phyloP scores from a whole-genome alignment of 2,329 filamentous ascomycete genomes.

The Fusarium staphyleae region DNA sequence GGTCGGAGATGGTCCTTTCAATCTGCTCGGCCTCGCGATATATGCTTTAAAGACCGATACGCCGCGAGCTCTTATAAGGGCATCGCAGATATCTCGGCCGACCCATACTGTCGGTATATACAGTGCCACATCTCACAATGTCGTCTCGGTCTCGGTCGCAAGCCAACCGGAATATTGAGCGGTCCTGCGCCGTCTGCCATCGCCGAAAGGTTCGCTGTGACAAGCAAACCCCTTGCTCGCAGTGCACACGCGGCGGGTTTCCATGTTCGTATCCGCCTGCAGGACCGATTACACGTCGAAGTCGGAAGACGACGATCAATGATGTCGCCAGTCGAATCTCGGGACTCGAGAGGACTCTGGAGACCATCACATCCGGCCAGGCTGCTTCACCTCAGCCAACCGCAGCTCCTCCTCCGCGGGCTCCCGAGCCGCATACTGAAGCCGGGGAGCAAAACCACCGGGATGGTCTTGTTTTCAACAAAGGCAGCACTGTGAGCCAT shows the following conservation, averaged over 20 bases:
- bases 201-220: slow-evolving; percentile 74
- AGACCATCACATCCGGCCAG: slow-evolving; percentile 6
- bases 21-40: not conserved
- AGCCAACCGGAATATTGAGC: slow-evolving; percentile 21
- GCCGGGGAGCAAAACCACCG: not conserved
- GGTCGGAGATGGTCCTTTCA: not conserved
- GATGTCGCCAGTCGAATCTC: slow-evolving; percentile 49
- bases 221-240: slow-evolving; percentile 73
- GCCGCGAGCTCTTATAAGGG: not conserved
- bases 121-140: slow-evolving; percentile 1
- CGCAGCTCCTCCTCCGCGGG: not conserved
- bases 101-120: not conserved
- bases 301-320: slow-evolving; percentile 42
- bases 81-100: not conserved
- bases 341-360: slow-evolving; percentile 44
- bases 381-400: slow-evolving; percentile 9
- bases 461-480: slow-evolving; percentile 42
- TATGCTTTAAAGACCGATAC: slow-evolving; percentile 4
- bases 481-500: slow-evolving; percentile 43
- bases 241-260: slow-evolving; percentile 62
- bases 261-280: slow-evolving; percentile 43
- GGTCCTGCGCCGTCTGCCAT: slow-evolving; percentile 52
- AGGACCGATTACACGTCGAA: slow-evolving; percentile 37
- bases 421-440: too few relatives aligned
- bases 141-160: slow-evolving; percentile 20